phyloP scores from a whole-genome alignment of 257 asterid genomes.

The Prunella vulgaris region DNA sequence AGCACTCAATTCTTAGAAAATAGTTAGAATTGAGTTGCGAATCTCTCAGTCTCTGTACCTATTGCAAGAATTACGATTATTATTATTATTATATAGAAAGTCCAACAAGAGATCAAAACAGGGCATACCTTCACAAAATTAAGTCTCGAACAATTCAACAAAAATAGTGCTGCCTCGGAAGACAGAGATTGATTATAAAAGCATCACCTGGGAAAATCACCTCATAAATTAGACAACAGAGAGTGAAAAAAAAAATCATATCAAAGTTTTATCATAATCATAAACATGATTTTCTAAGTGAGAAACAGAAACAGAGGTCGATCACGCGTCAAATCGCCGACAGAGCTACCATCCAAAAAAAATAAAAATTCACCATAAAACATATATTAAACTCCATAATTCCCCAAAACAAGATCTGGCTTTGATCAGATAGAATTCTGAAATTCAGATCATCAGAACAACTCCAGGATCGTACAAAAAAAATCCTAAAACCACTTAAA shows the following conservation, averaged over 20 bases:
- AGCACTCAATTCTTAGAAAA: conserved; percentile 39
- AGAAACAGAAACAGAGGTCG: conserved; percentile 11
- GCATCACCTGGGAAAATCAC: conserved; percentile 23
- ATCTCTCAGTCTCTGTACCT: conserved; percentile 35
- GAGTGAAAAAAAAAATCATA: not conserved
- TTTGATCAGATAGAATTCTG: conserved; percentile 3
- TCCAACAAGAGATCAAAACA: conserved; percentile 2
- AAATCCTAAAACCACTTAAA: not conserved
- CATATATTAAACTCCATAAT: not conserved
- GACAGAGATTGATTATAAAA: conserved; percentile 16
- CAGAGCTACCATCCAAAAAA: conserved; percentile 10
- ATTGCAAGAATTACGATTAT: conserved; percentile 5
- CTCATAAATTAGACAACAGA: conserved; percentile 17
- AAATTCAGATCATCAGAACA: conserved; percentile 22
- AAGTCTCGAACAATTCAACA: conserved; percentile 21
- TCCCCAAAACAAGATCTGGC: conserved; percentile 24
- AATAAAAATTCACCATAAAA: no score
- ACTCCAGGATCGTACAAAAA: conserved; percentile 12
- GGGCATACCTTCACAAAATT: conserved; percentile 20
- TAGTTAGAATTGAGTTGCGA: conserved; percentile 29
- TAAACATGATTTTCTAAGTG: not conserved
- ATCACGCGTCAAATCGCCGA: conserved; percentile 12
- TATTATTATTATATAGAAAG: not conserved
- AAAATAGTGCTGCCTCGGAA: conserved; percentile 16
- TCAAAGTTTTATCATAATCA: not conserved